Evolutionary conservation across 2,329 filamentous ascomycete genomes (phyloP).

Genomic region (Pestalotiopsis sp.): DNA sequence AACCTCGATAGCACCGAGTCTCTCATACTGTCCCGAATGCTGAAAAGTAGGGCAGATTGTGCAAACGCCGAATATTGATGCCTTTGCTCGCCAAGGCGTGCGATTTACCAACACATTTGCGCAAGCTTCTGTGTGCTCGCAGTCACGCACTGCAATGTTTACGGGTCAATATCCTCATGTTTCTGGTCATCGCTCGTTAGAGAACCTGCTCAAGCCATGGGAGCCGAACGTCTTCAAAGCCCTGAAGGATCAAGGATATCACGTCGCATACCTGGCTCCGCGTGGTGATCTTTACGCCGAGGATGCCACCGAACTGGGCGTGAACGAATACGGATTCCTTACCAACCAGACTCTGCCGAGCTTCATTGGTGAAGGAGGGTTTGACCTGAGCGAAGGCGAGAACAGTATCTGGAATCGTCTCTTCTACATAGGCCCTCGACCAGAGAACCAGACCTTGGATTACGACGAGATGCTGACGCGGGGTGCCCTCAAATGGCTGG

Average conservation of each 20-base stretch:
- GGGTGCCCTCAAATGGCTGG: slow-evolving; percentile 43
- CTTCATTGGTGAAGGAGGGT: slow-evolving; percentile 24
- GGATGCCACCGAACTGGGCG: slow-evolving; percentile 42
- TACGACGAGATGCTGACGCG: slow-evolving; percentile 46
- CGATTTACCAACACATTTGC: slow-evolving; percentile 47
- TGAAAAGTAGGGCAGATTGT: slow-evolving; percentile 22
- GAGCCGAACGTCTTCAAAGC: slow-evolving; percentile 48
- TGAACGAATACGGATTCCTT: slow-evolving; percentile 47
- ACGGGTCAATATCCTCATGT: slow-evolving; percentile 48
- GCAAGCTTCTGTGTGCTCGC: slow-evolving; percentile 47
- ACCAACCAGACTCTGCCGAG: slow-evolving; percentile 30
- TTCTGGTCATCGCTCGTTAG: slow-evolving; percentile 44
- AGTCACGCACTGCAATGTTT: slow-evolving; percentile 49
- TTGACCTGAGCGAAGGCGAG: slow-evolving; percentile 25
- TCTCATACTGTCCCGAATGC: background rate
- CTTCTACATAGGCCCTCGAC: slow-evolving; percentile 43
- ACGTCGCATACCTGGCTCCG: slow-evolving; percentile 46
- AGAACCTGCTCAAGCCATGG: slow-evolving; percentile 50
- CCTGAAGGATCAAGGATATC: slow-evolving; percentile 45
- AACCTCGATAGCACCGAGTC: background rate
- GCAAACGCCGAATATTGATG: slow-evolving; percentile 43
- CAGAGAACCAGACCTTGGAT: slow-evolving; percentile 37
- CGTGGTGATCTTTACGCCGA: slow-evolving; percentile 44
- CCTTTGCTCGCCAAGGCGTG: slow-evolving; percentile 37
- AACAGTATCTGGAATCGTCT: slow-evolving; percentile 40